Conservation (phyloP, 805 yeast species). For the Debaryomyces prosopidis region DNA sequence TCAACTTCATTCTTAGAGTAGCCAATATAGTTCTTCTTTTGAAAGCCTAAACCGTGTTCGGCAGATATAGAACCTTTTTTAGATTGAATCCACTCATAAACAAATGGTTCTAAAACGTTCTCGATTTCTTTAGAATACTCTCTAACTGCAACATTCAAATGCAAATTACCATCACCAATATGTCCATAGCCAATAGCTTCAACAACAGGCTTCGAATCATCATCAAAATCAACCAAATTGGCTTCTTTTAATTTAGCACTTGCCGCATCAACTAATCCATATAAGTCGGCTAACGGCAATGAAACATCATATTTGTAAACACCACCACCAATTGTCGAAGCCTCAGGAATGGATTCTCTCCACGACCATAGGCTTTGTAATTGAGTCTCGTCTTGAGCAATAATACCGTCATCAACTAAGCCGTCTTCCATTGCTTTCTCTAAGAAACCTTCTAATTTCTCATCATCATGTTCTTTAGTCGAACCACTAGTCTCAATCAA, state of each 20-base stretch:
- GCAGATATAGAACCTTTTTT: conserved; percentile 90
- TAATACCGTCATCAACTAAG: conserved; percentile 86
- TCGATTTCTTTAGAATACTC: conserved; percentile 80
- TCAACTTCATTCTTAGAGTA: conserved; percentile 78
- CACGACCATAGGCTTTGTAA: conserved; percentile 83
- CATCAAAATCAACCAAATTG: conserved; percentile 58
- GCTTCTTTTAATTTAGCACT: conserved; percentile 56
- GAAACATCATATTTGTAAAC: conserved; percentile 97
- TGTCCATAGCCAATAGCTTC: conserved; percentile 97
- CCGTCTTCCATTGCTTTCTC: conserved; percentile 85
- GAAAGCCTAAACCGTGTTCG: conserved; percentile 97
- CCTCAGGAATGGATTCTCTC: conserved; percentile 95
- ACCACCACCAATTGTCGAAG: conserved; percentile 83
- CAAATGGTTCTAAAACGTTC: conserved; percentile 84
- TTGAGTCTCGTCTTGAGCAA: conserved; percentile 94
- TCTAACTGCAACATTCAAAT: conserved; percentile 89
- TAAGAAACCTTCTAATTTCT: conserved; percentile 79
- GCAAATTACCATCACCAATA: conserved; percentile 95
- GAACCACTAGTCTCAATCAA: conserved; percentile 97
- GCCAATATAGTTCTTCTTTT: conserved; percentile 85
- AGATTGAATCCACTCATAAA: conserved; percentile 81
- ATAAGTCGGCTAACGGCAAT: conserved; percentile 78
- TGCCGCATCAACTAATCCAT: conserved; percentile 80
- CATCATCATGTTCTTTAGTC: conserved; percentile 89
- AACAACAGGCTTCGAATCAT: conserved; percentile 74